Evolutionary conservation across 495 filamentous ascomycete species (phyloP).

Genomic region (Aspergillus steynii): DNA sequence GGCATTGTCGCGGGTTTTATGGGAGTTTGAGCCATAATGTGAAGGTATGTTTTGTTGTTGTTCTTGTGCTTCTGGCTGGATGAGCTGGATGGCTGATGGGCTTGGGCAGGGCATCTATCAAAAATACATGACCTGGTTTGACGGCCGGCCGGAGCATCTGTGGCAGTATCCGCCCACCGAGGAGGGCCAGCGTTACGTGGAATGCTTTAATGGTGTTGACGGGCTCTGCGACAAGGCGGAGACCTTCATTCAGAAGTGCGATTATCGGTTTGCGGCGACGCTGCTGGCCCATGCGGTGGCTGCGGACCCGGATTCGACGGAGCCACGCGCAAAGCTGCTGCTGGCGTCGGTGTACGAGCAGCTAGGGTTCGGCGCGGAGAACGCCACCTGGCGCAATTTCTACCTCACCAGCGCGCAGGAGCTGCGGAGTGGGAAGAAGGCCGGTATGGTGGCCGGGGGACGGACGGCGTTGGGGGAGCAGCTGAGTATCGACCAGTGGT

Average conservation of each 20-base stretch:
- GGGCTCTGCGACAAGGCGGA: constrained; percentile 14
- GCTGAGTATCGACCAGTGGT: constrained; percentile 16
- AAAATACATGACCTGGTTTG: constrained; percentile 42
- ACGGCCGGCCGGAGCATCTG: constrained; percentile 36
- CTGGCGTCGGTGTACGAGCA: constrained; percentile 21
- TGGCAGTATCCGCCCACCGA: constrained; percentile 36
- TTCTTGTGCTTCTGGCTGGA: too few relatives aligned
- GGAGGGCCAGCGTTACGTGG: constrained; percentile 28
- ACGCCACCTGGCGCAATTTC: constrained; percentile 26
- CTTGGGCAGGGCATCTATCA: constrained; percentile 31
- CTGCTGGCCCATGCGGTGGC: constrained; percentile 24
- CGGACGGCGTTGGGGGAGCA: not conserved
- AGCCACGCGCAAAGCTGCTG: not conserved
- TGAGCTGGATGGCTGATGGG: too few relatives aligned
- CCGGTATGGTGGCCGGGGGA: too few relatives aligned
- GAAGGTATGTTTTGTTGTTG: constrained; percentile 12
- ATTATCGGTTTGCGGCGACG: constrained; percentile 25
- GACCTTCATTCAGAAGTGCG: constrained; percentile 9
- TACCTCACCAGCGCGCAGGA: constrained; percentile 24
- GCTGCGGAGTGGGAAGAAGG: not conserved
- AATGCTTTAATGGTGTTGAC: constrained; percentile 25
- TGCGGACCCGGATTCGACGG: constrained; percentile 8
- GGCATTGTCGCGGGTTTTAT: constrained; percentile 34
- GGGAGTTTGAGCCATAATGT: constrained; percentile 41
- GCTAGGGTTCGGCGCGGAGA: constrained; percentile 27